These are phyloP conservation scores for Trichoderma endophyticum DNA, from an alignment of 2,329 filamentous ascomycete species.

Conservation along the genomic window DNA sequence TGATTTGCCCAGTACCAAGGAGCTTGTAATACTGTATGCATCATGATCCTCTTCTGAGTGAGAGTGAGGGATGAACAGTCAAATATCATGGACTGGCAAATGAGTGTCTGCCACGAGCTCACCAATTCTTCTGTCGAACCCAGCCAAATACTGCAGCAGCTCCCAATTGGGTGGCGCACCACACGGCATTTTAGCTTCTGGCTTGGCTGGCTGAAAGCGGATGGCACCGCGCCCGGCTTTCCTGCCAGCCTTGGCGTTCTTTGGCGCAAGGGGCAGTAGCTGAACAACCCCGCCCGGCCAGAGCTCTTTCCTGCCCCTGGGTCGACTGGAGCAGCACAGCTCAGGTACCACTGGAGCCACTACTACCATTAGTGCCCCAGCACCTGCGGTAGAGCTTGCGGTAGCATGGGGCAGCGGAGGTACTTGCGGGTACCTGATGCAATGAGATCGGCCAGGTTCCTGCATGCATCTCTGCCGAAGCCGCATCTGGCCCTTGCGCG, in stretches of 20 bases:
- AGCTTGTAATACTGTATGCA: background rate
- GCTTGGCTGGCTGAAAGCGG: conserved; percentile 19
- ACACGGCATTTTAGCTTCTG: background rate
- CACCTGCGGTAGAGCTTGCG: conserved; percentile 8
- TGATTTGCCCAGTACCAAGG: background rate
- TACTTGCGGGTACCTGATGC: conserved; percentile 11
- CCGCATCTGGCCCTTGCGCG: conserved; percentile 5
- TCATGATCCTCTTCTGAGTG: background rate
- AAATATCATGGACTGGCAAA: background rate
- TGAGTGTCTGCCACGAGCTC: background rate
- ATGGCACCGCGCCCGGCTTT: conserved; percentile 16
- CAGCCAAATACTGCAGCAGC: background rate
- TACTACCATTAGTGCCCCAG: background rate
- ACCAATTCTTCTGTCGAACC: background rate
- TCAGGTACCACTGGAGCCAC: background rate
- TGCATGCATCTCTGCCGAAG: conserved; percentile 21
- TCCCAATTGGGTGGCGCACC: background rate
- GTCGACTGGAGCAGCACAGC: background rate
- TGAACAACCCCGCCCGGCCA: conserved; percentile 10
- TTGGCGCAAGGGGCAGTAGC: conserved; percentile 5
- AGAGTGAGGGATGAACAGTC: background rate
- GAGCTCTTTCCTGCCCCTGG: conserved; percentile 11
- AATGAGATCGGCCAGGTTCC: conserved; percentile 16
- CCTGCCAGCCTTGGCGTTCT: conserved; percentile 5
- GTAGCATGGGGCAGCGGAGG: background rate